Evolutionary conservation across 352 stramenopile species (phyloP).

Genomic region (Phytophthora litchii): DNA sequence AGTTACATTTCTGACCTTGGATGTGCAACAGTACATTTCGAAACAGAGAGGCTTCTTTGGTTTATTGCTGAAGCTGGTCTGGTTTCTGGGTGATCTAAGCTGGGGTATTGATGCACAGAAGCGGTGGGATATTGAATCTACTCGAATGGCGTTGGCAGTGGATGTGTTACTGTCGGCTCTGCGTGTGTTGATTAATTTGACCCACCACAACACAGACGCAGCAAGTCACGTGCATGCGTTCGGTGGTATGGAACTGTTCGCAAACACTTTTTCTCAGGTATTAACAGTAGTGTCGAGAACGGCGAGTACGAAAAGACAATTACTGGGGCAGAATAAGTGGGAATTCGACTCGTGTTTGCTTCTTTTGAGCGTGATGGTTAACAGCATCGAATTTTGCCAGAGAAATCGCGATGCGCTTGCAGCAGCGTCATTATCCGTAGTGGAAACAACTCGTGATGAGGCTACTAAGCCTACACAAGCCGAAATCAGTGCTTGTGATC

Average conservation of each 20-base stretch:
- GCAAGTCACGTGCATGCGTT: conserved; percentile 43
- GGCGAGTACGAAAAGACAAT: neutral
- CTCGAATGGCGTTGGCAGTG: conserved; percentile 37
- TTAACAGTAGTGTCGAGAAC: conserved; percentile 18
- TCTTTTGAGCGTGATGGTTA: conserved; percentile 71
- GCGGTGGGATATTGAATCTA: conserved; percentile 35
- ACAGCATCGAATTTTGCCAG: conserved; percentile 66
- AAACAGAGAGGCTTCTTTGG: conserved; percentile 37
- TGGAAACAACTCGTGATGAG: neutral
- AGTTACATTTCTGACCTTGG: conserved; percentile 55
- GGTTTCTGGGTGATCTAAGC: conserved; percentile 38
- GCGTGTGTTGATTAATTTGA: conserved; percentile 81
- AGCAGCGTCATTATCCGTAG: neutral
- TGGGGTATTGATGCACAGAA: conserved; percentile 34
- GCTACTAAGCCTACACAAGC: neutral
- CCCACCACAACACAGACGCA: conserved; percentile 68
- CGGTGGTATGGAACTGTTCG: conserved; percentile 49
- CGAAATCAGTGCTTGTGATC: conserved; percentile 28
- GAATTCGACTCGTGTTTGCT: conserved; percentile 68
- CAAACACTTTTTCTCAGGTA: conserved; percentile 49
- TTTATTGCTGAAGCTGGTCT: conserved; percentile 47
- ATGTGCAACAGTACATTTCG: conserved; percentile 60
- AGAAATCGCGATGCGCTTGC: conserved; percentile 57
- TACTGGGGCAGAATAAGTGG: conserved; percentile 42
- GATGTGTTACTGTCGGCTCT: conserved; percentile 56